Base-by-base conservation (phyloP, 148 eudicot genomes). In the Selenicereus undatus region DNA sequence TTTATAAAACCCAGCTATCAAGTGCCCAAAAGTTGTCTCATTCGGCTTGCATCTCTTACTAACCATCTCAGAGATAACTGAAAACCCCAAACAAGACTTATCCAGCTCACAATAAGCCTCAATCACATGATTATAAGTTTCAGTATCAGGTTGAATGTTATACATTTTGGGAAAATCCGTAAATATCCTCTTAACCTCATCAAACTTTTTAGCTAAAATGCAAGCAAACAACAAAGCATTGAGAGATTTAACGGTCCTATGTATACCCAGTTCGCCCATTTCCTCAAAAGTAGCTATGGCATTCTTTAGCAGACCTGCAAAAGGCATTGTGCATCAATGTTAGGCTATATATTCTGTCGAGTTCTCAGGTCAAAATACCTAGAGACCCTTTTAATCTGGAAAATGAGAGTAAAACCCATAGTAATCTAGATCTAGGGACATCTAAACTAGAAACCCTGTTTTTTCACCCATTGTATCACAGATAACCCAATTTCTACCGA, bases 1-100 rank as follows among this genome's bases (percentile, higher is more conserved):
- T 84, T 75, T 82, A 76, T 96, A 96, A 79, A 96, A 93, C 86
- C 99, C 99, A 4, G 91, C 82, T 68, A 96, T 92, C 85, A 88
- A 73, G 58, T 39, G 69, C 71, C 84, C 84, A 42, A 91, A 92
- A 0, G 99, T 82, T 1, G 89, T 84, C 1, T 81, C 83, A 75
- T 92, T 90, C 11, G 98, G 95, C 79, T 86, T 94, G 73, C 85
- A 76, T 0, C 79, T 75, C 76, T 87, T 91, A 83, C 89, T 90
- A 51, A 88, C 92, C 99, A 96, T 96, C 86, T 92, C 94, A 11
- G 90, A 87, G 42, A 96, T 32, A 35, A 90, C 66, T 2, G 97
- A 92, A 79, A 86, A 93, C 43, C 88, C 90, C 2, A 92, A 80
- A 76, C 84, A 89, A 0, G 99, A 81, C 29, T 86, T 80, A 68